Evolutionary conservation across 2,329 filamentous ascomycete genomes (phyloP), one percentile per base, ranked within the genome.

Genomic region (Mycosphaerelloides madeirae): DNA sequence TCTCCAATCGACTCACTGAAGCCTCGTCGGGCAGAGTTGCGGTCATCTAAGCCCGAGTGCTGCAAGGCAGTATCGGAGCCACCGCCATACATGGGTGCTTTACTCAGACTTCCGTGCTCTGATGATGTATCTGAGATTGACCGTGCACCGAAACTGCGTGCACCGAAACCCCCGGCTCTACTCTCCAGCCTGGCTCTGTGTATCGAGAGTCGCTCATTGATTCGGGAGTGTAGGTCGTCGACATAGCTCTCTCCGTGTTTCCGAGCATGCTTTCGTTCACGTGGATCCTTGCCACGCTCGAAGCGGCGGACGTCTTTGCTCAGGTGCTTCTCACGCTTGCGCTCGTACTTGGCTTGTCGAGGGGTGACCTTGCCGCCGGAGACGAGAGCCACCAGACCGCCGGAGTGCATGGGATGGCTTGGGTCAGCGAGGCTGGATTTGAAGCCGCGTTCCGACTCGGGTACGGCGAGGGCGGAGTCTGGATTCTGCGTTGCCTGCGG

Each of bases 371-470:
- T 55, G 0, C 75, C 75, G 1, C 74, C 75, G 0, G 68, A 74
- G 2, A 76, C 49, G 2, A 78, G 55, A 0, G 68, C 64, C 3
- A 76, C 53, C 7, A 76, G 57, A 6, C 67, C 69, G 2, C 76
- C 75, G 20, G 66, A 74, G 50, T 70, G 74, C 25, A 70, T 72
- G 0, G 74, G 67, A 49, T 78, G 70, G 47, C 69, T 74, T 0
- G 76, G 75, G 48, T 80, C 75, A 6, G 70, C 68, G 51, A 72
- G 76, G 16, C 72, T 65, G 3, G 71, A 75, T 0, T 63, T 60
- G 50, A 77, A 77, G 16, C 63, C 57, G 0, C 61, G 57, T 40
- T 62, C 31, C 55, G 55, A 47, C 60, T 56, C 50, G 49, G 49
- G 55, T 48, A 60, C 55, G 12, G 64, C 57, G 1, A 76, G 55